Evolutionary conservation across 2,329 filamentous ascomycete genomes (phyloP), one percentile per base, ranked within the genome.

Genomic region (Penicillium decumbens): DNA sequence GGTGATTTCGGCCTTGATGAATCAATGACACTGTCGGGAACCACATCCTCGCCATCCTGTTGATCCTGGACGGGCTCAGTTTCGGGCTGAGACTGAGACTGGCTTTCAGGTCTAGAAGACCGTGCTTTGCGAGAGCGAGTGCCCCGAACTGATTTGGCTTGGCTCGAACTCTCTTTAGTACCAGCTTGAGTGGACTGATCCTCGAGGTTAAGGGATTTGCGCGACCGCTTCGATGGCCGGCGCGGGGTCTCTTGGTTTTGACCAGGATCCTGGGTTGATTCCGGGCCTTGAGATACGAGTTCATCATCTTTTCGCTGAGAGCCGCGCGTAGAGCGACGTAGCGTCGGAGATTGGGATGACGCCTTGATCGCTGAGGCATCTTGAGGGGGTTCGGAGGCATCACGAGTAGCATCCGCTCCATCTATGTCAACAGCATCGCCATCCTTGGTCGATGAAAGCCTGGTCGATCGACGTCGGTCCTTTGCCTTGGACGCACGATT

Each of bases 391-490:
- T 41, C 27, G 9, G 44, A 44, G 7, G 42, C 37, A 39, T 54
- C 57, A 37, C 60, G 51, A 12, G 50, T 45, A 15, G 30, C 35
- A 8, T 54, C 48, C 10, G 44, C 24, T 3, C 62, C 53, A 25
- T 54, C 39, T 9, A 55, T 12, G 4, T 50, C 54, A 10, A 46
- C 47, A 1, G 20, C 38, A 35, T 42, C 43, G 1, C 43, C 25
- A 1, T 56, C 44, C 40, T 61, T 59, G 3, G 49, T 46, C 4
- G 59, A 53, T 15, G 60, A 59, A 13, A 62, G 54, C 28, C 62
- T 59, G 3, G 56, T 63, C 3, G 67, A 69, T 13, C 66, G 63
- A 29, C 68, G 66, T 45, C 60, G 64, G 33, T 65, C 60, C 23
- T 56, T 56, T 6, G 50, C 53, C 7, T 53, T 50, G 5, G 52